Evolutionary conservation across 176 grass and related monocot genomes (phyloP).

Genomic region (Phoenix roebelenii): DNA sequence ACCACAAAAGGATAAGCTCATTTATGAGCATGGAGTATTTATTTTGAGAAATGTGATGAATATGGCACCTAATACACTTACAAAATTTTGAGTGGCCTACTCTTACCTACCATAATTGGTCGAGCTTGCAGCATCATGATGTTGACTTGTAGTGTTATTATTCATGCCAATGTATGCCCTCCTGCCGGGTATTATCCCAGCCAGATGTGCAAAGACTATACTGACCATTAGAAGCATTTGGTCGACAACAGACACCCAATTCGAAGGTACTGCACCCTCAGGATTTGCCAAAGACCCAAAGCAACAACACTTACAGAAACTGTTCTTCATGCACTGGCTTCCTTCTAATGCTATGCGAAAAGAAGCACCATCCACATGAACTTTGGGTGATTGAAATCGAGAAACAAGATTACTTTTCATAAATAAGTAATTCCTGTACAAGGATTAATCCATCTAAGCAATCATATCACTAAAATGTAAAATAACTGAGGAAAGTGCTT

Average conservation of each 20-base stretch:
- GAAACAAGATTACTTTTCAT: too few species aligned
- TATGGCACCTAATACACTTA: not conserved
- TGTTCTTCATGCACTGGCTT: slow-evolving; percentile 15
- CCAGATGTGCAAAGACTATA: slow-evolving; percentile 71
- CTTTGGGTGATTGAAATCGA: too few species aligned
- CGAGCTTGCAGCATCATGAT: slow-evolving; percentile 20
- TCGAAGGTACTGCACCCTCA: slow-evolving; percentile 28
- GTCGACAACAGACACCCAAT: slow-evolving; percentile 37
- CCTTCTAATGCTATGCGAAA: slow-evolving; percentile 17
- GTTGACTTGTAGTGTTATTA: slow-evolving; percentile 16
- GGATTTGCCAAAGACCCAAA: slow-evolving; percentile 36
- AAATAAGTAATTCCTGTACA: too few species aligned
- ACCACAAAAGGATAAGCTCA: slow-evolving; percentile 7
- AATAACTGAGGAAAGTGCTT: too few species aligned
- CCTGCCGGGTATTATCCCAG: slow-evolving; percentile 49
- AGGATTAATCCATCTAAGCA: too few species aligned
- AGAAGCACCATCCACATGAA: not conserved
- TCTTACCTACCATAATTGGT: slow-evolving; percentile 96
- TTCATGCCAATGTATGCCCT: slow-evolving; percentile 7
- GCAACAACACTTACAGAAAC: slow-evolving; percentile 27
- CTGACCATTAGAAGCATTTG: slow-evolving; percentile 77
- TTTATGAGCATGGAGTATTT: not conserved
- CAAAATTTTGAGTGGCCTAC: slow-evolving; percentile 21
- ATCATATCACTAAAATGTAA: too few species aligned
- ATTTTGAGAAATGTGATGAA: not conserved